These are phyloP conservation scores for Alternaria ethzedia DNA, from an alignment of 2,329 filamentous ascomycete genomes.

Conservation along the genomic window DNA sequence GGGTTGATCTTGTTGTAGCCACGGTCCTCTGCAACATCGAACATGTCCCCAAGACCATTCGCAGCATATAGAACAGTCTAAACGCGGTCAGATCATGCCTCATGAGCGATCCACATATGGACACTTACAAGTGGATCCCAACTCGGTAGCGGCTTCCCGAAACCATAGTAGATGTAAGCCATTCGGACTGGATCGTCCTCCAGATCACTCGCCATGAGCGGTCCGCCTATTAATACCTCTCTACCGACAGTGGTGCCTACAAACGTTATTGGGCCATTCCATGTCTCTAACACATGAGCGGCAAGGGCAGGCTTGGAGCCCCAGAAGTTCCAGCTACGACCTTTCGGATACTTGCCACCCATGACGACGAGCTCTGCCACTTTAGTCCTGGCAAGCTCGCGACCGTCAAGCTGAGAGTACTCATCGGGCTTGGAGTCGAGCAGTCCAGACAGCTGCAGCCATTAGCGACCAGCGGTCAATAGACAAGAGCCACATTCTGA, in stretches of 20 bases:
- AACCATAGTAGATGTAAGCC: background rate
- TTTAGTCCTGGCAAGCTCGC: background rate
- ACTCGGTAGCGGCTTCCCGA: background rate
- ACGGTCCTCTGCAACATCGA: background rate
- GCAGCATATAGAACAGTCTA: background rate
- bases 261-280: background rate
- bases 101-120: background rate
- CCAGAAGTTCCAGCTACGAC: background rate
- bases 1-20: background rate
- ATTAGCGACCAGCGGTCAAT: background rate
- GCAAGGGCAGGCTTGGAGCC: background rate
- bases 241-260: background rate
- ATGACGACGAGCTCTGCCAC: background rate
- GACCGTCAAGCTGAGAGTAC: background rate
- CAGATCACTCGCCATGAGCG: background rate
- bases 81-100: background rate
- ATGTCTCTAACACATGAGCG: background rate
- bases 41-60: background rate
- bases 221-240: background rate
- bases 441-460: background rate
- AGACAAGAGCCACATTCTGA: background rate
- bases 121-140: background rate
- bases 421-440: background rate
- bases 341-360: background rate
- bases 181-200: background rate